These are phyloP conservation scores for Aspergillus vadensis DNA, from an alignment of 2,329 filamentous ascomycete species.

Conservation along the genomic window DNA sequence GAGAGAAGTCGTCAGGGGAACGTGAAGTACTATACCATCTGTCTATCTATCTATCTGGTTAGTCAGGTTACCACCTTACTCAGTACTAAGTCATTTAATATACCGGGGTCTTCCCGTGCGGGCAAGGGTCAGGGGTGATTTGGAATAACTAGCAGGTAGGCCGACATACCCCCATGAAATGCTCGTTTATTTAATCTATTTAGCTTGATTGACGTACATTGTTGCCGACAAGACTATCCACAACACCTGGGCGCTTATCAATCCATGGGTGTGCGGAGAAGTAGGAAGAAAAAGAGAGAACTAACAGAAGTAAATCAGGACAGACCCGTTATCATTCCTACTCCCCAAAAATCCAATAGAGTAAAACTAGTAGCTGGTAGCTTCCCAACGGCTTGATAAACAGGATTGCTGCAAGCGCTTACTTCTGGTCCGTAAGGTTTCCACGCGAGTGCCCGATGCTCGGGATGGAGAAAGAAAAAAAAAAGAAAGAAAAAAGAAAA, in stretches of 20 bases:
- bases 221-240: background rate
- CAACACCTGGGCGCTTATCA: background rate
- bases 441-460: background rate
- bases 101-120: background rate
- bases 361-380: background rate
- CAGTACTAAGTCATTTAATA: background rate
- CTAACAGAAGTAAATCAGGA: background rate
- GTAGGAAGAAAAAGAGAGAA: background rate
- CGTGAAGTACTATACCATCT: background rate
- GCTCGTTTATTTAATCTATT: background rate
- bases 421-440: background rate
- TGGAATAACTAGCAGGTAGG: background rate
- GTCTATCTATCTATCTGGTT: too few species aligned
- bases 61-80: too few species aligned
- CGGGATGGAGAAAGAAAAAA: too few species aligned
- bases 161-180: background rate
- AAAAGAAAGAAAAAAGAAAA: too few species aligned
- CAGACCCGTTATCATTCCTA: background rate
- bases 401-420: background rate
- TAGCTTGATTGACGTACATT: background rate
- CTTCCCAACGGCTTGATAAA: background rate
- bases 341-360: background rate
- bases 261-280: background rate
- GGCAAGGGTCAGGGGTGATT: background rate
- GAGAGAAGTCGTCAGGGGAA: conserved; percentile 5